Evolutionary conservation across 106 monocot genomes (phyloP).

Genomic region (Apostasia shenzhenica): DNA sequence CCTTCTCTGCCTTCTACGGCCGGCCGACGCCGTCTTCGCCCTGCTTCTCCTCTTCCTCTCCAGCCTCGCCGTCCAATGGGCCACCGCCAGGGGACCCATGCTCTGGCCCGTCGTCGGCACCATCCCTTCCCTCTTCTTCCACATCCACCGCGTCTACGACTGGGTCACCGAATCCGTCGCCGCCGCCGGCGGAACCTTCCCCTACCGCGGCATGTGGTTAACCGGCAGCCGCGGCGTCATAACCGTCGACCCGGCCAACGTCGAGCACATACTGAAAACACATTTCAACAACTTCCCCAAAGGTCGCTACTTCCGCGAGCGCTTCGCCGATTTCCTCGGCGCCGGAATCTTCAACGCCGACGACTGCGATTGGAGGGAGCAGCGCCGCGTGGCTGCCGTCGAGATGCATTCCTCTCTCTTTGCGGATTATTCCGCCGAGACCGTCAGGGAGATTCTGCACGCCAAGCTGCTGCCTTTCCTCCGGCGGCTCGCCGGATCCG

Average conservation of each 20-base stretch:
- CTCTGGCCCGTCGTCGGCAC: slow-evolving; percentile 74
- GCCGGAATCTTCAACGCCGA: slow-evolving; percentile 98
- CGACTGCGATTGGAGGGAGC: slow-evolving; percentile 52
- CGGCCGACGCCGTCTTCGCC: slow-evolving; percentile 29
- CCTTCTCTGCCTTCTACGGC: neutral
- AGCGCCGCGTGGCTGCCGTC: slow-evolving; percentile 56
- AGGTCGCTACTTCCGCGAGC: slow-evolving; percentile 65
- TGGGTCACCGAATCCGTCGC: slow-evolving; percentile 42
- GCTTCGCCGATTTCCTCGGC: slow-evolving; percentile 79
- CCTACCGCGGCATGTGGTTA: slow-evolving; percentile 64
- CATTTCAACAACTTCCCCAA: slow-evolving; percentile 89
- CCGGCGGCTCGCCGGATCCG: slow-evolving; percentile 1
- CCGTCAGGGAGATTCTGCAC: slow-evolving; percentile 41
- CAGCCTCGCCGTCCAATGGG: slow-evolving; percentile 22
- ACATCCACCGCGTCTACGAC: slow-evolving; percentile 51
- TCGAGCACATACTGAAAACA: slow-evolving; percentile 82
- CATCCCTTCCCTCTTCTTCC: slow-evolving; percentile 39
- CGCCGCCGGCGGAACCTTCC: slow-evolving; percentile 58
- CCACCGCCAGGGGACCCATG: slow-evolving; percentile 53
- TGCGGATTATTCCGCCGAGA: slow-evolving; percentile 29
- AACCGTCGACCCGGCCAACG: slow-evolving; percentile 50
- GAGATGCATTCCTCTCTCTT: slow-evolving; percentile 84
- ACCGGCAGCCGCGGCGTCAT: slow-evolving; percentile 42
- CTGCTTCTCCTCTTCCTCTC: slow-evolving; percentile 27
- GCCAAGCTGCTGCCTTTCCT: slow-evolving; percentile 42